Conservation (phyloP, 169 alveolate genomes). For the Plasmodium gaboni region DNA sequence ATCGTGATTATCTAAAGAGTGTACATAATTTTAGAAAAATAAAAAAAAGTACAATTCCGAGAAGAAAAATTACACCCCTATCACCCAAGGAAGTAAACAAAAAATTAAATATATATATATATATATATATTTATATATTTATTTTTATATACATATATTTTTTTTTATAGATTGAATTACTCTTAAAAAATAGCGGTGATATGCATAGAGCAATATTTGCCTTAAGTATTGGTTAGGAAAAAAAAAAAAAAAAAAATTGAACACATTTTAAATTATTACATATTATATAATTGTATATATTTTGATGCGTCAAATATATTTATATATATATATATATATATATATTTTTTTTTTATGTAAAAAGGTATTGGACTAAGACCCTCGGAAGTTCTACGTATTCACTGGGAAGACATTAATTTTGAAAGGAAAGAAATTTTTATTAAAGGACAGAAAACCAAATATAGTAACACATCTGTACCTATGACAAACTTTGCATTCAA, state of each 20-base stretch:
- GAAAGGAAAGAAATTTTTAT: slow-evolving; percentile 70
- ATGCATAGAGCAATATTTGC: slow-evolving; percentile 83
- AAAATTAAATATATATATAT: not conserved
- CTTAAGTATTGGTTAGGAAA: slow-evolving; percentile 67
- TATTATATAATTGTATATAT: too few species aligned
- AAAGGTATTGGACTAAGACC: slow-evolving; percentile 85
- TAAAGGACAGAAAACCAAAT: slow-evolving; percentile 82
- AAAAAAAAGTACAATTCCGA: slow-evolving; percentile 80
- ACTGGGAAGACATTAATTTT: slow-evolving; percentile 83
- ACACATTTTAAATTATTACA: too few species aligned
- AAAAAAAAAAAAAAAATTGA: not conserved
- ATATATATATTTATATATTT: not conserved
- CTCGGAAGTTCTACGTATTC: slow-evolving; percentile 78
- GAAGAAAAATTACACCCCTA: slow-evolving; percentile 60
- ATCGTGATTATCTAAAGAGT: slow-evolving; percentile 77
- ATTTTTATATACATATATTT: slow-evolving; percentile 24
- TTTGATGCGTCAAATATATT: too few species aligned
- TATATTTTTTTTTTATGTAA: not conserved
- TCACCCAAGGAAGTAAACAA: slow-evolving; percentile 52
- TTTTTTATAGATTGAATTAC: slow-evolving; percentile 71
- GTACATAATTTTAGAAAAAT: slow-evolving; percentile 79
- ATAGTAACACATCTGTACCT: slow-evolving; percentile 80
- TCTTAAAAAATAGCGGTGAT: slow-evolving; percentile 76
- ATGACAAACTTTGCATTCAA: slow-evolving; percentile 79
- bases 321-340: not conserved